These are phyloP conservation scores for Saccharomyces hybrid DNA, from an alignment of 1,139 yeast genomes.

Conservation along the genomic window DNA sequence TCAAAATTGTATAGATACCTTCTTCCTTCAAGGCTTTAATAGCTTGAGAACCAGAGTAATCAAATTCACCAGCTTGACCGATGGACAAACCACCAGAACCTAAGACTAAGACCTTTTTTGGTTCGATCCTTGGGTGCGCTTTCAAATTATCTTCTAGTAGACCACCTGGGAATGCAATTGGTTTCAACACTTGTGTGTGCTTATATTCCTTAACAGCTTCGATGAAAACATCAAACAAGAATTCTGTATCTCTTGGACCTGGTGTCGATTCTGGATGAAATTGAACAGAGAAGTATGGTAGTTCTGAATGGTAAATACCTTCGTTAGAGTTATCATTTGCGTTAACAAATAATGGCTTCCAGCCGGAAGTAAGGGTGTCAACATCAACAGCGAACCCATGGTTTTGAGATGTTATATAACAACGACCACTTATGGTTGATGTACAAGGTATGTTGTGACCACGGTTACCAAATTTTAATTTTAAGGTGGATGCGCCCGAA, in stretches of 20 bases:
- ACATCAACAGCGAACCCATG: constrained; percentile 65
- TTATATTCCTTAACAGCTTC: constrained; percentile 64
- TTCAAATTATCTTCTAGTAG: constrained; percentile 60
- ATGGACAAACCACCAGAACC: constrained; percentile 98
- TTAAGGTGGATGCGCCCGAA: constrained; percentile 83
- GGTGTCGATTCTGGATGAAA: constrained; percentile 99
- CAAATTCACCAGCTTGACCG: constrained; percentile 99
- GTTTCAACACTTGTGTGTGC: constrained; percentile 49
- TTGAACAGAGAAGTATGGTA: constrained; percentile 95
- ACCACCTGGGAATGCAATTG: constrained; percentile 91
- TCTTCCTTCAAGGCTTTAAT: constrained; percentile 94
- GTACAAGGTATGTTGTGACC: constrained; percentile 99
- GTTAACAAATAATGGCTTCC: constrained; percentile 93
- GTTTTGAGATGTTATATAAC: constrained; percentile 78
- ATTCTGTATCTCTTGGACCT: constrained; percentile 98
- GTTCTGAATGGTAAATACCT: constrained; percentile 85
- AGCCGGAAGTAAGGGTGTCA: constrained; percentile 61
- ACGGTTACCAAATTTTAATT: constrained; percentile 97
- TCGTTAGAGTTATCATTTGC: constrained; percentile 97
- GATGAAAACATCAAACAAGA: constrained; percentile 89
- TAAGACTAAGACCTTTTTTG: constrained; percentile 87
- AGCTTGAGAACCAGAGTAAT: constrained; percentile 94
- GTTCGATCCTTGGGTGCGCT: constrained; percentile 68
- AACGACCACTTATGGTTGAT: constrained; percentile 83
- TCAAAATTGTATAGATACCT: constrained; percentile 89